Base-by-base conservation (phyloP, 2,329 filamentous ascomycete genomes). In the Fusarium subtropicale region DNA sequence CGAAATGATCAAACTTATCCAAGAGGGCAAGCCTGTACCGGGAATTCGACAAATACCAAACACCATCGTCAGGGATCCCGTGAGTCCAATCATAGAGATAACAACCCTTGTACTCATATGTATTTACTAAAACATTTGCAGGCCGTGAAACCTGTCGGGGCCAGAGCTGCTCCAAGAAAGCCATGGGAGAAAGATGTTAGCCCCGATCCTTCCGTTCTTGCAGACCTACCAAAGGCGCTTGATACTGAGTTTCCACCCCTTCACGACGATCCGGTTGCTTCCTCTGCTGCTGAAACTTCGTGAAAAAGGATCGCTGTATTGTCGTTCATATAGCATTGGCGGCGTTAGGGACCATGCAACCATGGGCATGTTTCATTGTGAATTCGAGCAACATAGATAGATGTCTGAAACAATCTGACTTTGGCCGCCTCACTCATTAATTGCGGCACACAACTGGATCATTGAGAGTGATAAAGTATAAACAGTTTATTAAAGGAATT, bases 31-130 rank as follows among this genome's bases (percentile, higher is more conserved):
- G 72, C 90, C 92, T 0, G 91, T 97, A 44, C 93, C 94, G 2
- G 94, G 94, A 1, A 97, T 97, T 75, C 90, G 90, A 71, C 88
- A 97, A 68, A 95, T 97, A 55, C 93, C 94, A 7, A 88, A 93
- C 71, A 96, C 91, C 0, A 83, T 97, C 7, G 83, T 94, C 22
- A 85, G 89, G 56, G 91, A 91, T 7, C 87, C 92, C 64, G 90
- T 91, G 64, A 86, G 84, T 56, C 10, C 12, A 39, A 48, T 18
- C 12, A 16, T 16, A 9, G 11, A 53, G 4, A 16, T 10, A 12
- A 16, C 12, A 39, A 3, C 18, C 11, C 28, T 12, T 20, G 10
- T n/a, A 13, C 7, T 10, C 45, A 36, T 30, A 11, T 22, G 24
- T 20, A 5, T 16, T 16, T 39, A n/a, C 55, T 76, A 30, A 74